phyloP scores from a whole-genome alignment of 495 filamentous ascomycete genomes.

The Neurospora cerealis region DNA sequence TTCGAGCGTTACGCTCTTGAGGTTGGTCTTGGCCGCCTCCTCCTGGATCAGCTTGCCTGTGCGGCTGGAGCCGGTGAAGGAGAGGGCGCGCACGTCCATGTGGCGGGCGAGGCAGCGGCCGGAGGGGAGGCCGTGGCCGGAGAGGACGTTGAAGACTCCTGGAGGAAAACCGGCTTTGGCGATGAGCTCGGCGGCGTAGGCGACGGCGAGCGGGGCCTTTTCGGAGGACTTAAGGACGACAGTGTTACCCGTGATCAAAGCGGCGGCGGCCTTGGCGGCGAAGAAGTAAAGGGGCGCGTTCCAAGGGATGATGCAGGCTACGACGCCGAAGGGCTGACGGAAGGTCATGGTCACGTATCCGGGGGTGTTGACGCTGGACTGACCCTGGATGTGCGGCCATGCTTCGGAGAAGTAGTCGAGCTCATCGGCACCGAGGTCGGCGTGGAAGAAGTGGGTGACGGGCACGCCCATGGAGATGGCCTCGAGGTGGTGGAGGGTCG shows the following conservation, averaged over 20 bases:
- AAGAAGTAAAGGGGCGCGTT: slow-evolving; percentile 80
- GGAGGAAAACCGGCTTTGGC: slow-evolving; percentile 47
- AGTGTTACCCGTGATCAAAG: slow-evolving; percentile 78
- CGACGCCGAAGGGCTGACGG: slow-evolving; percentile 81
- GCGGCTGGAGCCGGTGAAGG: slow-evolving; percentile 44
- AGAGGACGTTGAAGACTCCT: slow-evolving; percentile 48
- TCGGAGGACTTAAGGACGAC: slow-evolving; percentile 82
- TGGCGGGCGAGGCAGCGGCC: slow-evolving; percentile 45
- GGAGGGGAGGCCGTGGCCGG: slow-evolving; percentile 41
- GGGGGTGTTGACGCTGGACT: slow-evolving; percentile 72
- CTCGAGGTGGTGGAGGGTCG: slow-evolving; percentile 45
- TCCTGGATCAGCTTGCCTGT: slow-evolving; percentile 37
- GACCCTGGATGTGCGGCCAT: slow-evolving; percentile 41
- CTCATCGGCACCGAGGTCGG: slow-evolving; percentile 5
- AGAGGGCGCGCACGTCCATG: slow-evolving; percentile 42
- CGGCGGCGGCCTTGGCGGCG: slow-evolving; percentile 81
- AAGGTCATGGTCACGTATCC: slow-evolving; percentile 83
- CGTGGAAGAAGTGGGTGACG: slow-evolving; percentile 23
- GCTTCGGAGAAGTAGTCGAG: slow-evolving; percentile 29
- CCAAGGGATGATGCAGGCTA: slow-evolving; percentile 87
- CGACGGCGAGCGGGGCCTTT: slow-evolving; percentile 76
- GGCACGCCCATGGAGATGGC: slow-evolving; percentile 43
- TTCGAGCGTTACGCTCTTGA: slow-evolving; percentile 77
- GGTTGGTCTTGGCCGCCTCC: slow-evolving; percentile 30
- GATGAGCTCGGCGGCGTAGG: slow-evolving; percentile 38